A percentile compares a stretch with the other conserved stretches of the same genome.
Evolutionary conservation across 2,329 filamentous ascomycete genomes (phyloP).

Genomic region (Beauveria sp.): DNA sequence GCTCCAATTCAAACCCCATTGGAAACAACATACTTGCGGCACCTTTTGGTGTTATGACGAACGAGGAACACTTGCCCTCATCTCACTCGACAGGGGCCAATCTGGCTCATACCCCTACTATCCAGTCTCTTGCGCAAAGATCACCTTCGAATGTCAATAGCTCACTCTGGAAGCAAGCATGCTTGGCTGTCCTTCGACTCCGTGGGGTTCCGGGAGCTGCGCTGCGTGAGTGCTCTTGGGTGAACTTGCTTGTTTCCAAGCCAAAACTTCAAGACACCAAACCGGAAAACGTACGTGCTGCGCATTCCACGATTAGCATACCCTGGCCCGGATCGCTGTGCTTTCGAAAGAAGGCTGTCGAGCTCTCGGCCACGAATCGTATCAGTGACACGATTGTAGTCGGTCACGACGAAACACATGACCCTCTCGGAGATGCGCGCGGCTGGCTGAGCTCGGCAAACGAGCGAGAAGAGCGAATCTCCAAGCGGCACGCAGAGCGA

Average conservation of each 20-base stretch:
- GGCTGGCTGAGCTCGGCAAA: constrained; percentile 37
- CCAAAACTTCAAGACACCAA: constrained; percentile 35
- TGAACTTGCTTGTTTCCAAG: constrained; percentile 41
- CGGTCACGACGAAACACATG: constrained; percentile 35
- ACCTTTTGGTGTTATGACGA: constrained; percentile 40
- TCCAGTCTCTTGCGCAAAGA: constrained; percentile 38
- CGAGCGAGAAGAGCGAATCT: constrained; percentile 40
- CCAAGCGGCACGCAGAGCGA: constrained; percentile 44
- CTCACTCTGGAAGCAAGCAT: constrained; percentile 42
- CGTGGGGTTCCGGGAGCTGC: constrained; percentile 39
- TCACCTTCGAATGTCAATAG: constrained; percentile 33
- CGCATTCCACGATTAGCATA: constrained; percentile 32
- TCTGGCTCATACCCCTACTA: constrained; percentile 44
- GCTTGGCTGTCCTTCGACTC: constrained; percentile 42
- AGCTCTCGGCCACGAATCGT: constrained; percentile 30
- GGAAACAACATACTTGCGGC: constrained; percentile 44
- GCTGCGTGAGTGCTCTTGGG: constrained; percentile 40
- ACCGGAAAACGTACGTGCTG: constrained; percentile 32
- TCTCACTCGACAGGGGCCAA: constrained; percentile 25
- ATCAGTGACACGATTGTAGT: constrained; percentile 31
- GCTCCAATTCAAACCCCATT: constrained; percentile 30
- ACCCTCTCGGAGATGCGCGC: constrained; percentile 41
- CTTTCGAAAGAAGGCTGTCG: constrained; percentile 41
- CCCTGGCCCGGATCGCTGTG: constrained; percentile 49
- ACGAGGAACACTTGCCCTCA: constrained; percentile 16